Percentiles rank a stretch among this genome's conserved stretches.
phyloP scores from a whole-genome alignment of 2,329 filamentous ascomycete genomes.

The Alternaria infectoria region DNA sequence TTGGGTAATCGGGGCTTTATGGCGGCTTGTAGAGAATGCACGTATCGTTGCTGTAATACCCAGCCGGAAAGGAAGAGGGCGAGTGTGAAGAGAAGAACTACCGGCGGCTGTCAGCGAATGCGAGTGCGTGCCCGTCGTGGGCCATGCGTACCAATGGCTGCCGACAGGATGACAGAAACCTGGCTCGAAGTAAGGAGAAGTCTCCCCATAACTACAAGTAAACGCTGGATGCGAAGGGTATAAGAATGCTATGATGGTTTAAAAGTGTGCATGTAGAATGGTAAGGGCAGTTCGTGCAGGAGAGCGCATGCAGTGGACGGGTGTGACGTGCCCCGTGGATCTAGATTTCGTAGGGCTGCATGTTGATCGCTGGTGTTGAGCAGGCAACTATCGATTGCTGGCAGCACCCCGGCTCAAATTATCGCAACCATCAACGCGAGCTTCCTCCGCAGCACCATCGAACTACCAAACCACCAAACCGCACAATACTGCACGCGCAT shows the following conservation, averaged over 20 bases:
- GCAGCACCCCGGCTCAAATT: conserved; percentile 18
- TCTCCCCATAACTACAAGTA: conserved; percentile 34
- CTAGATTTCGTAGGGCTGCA: conserved; percentile 23
- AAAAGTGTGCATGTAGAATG: conserved; percentile 16
- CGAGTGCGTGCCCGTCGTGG: not conserved
- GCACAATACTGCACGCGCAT: not conserved
- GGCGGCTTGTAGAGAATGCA: conserved; percentile 75
- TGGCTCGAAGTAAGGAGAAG: conserved; percentile 73
- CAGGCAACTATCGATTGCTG: conserved; percentile 40
- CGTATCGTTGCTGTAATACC: conserved; percentile 83
- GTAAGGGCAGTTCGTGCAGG: conserved; percentile 25
- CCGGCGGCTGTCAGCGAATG: not conserved
- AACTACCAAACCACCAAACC: not conserved
- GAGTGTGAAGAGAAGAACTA: conserved; percentile 76
- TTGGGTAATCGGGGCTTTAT: conserved; percentile 64
- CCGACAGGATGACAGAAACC: conserved; percentile 71
- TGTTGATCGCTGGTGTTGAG: conserved; percentile 19
- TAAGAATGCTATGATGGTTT: conserved; percentile 21
- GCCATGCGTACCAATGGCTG: conserved; percentile 63
- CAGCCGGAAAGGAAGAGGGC: conserved; percentile 89
- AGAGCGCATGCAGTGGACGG: conserved; percentile 22
- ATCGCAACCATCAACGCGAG: conserved; percentile 12
- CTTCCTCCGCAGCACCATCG: not conserved
- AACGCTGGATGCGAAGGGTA: conserved; percentile 18
- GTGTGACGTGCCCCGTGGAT: conserved; percentile 38